Conservation (phyloP, 1,284 basidiomycete genomes). For the Trametes polyzona region DNA sequence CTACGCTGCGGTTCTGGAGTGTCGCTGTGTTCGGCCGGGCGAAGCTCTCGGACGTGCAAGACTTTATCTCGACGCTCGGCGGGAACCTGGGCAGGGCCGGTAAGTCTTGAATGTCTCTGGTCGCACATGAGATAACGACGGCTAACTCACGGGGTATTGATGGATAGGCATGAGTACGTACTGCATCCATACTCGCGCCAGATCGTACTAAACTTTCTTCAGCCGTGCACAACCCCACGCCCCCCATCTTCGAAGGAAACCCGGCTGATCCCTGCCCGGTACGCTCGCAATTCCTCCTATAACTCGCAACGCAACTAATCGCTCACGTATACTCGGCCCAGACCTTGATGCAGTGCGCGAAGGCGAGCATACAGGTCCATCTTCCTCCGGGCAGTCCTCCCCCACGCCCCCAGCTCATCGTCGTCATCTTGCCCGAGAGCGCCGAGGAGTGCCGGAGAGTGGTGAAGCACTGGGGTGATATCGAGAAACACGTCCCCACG, state of each 20-base stretch:
- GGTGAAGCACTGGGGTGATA: slow-evolving; percentile 52
- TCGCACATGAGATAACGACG: background rate
- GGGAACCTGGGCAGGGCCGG: slow-evolving; percentile 38
- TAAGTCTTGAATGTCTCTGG: slow-evolving; percentile 15
- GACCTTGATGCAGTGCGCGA: slow-evolving; percentile 1
- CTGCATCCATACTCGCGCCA: background rate
- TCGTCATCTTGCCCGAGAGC: slow-evolving; percentile 34
- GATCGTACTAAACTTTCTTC: background rate
- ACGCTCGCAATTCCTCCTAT: background rate
- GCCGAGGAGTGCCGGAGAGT: slow-evolving; percentile 22
- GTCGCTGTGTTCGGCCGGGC: slow-evolving; percentile 36
- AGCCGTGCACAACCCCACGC: slow-evolving; percentile 1
- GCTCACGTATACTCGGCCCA: background rate
- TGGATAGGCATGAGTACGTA: slow-evolving; percentile 14
- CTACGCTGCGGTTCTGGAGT: slow-evolving; percentile 28
- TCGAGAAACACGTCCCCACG: slow-evolving; percentile 30
- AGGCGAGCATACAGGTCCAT: background rate
- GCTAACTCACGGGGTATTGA: background rate
- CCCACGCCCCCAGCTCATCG: slow-evolving; percentile 14
- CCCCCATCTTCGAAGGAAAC: slow-evolving; percentile 10
- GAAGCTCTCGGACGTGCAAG: slow-evolving; percentile 6
- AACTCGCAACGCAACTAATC: background rate
- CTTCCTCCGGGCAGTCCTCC: too few relatives aligned
- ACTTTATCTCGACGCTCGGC: slow-evolving; percentile 31
- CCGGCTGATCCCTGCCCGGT: slow-evolving; percentile 5